These are phyloP conservation scores for Coniophora puteana DNA, from an alignment of 1,284 basidiomycete species.

Conservation along the genomic window DNA sequence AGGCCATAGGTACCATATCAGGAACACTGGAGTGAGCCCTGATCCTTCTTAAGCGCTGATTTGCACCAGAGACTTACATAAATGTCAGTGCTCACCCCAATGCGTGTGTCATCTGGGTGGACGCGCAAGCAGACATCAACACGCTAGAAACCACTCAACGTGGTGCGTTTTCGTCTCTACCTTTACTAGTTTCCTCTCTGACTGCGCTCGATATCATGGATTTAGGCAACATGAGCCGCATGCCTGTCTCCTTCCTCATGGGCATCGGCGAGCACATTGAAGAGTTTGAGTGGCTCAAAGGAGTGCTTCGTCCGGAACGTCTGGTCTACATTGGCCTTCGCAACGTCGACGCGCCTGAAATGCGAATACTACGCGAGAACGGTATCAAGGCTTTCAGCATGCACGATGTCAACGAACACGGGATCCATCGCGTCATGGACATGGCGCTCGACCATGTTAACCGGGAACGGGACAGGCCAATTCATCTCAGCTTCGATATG, in stretches of 20 bases:
- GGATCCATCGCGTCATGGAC: constrained; percentile 93
- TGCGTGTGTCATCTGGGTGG: constrained; percentile 90
- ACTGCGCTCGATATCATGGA: not conserved
- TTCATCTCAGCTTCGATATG: constrained; percentile 97
- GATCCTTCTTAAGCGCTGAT: constrained; percentile 6
- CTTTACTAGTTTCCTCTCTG: not conserved
- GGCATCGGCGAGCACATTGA: constrained; percentile 50
- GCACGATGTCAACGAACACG: constrained; percentile 97
- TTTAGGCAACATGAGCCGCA: constrained; percentile 94
- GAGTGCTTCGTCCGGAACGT: constrained; percentile 66
- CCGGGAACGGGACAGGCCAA: constrained; percentile 76
- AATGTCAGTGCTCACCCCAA: constrained; percentile 59
- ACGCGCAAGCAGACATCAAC: constrained; percentile 95
- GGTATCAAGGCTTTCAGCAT: constrained; percentile 95
- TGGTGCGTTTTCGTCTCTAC: constrained; percentile 40
- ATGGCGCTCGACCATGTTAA: constrained; percentile 96
- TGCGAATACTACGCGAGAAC: constrained; percentile 82
- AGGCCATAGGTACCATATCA: constrained; percentile 92
- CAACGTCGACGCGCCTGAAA: constrained; percentile 91
- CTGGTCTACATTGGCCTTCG: constrained; percentile 95
- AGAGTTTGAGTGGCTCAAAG: constrained; percentile 81
- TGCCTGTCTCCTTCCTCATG: constrained; percentile 95
- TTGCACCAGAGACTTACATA: constrained; percentile 10
- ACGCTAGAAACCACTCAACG: constrained; percentile 82
- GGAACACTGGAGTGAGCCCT: constrained; percentile 68